Conservation (phyloP, 2,329 filamentous ascomycete genomes). For the Dactylonectria macrodidyma region DNA sequence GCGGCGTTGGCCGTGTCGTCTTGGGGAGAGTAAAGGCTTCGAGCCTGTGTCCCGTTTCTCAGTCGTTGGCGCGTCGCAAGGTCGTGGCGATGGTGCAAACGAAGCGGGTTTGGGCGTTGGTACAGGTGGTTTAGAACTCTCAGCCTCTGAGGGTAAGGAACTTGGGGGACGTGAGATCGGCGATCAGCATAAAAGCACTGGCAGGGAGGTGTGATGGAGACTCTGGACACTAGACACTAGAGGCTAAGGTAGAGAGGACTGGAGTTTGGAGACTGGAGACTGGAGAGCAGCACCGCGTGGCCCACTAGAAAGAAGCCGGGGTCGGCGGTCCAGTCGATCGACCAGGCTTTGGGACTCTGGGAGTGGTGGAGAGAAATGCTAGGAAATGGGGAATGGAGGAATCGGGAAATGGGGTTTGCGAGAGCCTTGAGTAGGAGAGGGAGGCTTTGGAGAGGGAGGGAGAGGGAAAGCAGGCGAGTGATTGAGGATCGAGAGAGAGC, state of each 20-base stretch:
- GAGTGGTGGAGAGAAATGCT: constrained; percentile 8
- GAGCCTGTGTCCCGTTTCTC: constrained; percentile 4
- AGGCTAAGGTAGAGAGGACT: neutral
- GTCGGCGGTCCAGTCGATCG: constrained; percentile 12
- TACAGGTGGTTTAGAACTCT: constrained; percentile 16
- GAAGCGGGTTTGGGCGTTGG: constrained; percentile 1
- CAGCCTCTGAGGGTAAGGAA: neutral
- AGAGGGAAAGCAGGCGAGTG: too few species aligned
- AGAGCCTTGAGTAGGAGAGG: neutral
- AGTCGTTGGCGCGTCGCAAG: constrained; percentile 8
- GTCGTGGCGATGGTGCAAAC: constrained; percentile 1
- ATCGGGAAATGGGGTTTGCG: neutral
- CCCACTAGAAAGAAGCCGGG: constrained; percentile 24
- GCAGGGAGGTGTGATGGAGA: constrained; percentile 27
- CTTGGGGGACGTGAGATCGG: constrained; percentile 22
- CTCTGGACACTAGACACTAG: neutral
- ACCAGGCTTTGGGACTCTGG: neutral
- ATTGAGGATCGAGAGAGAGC: too few species aligned
- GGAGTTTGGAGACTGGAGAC: neutral
- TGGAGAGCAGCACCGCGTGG: neutral
- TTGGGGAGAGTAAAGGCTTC: constrained; percentile 11
- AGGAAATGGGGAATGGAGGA: constrained; percentile 14
- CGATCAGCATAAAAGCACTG: constrained; percentile 24
- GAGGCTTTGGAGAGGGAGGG: neutral
- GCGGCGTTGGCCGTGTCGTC: constrained; percentile 3